phyloP scores from a whole-genome alignment of 1,139 yeast genomes.

The Pichia sp. region DNA sequence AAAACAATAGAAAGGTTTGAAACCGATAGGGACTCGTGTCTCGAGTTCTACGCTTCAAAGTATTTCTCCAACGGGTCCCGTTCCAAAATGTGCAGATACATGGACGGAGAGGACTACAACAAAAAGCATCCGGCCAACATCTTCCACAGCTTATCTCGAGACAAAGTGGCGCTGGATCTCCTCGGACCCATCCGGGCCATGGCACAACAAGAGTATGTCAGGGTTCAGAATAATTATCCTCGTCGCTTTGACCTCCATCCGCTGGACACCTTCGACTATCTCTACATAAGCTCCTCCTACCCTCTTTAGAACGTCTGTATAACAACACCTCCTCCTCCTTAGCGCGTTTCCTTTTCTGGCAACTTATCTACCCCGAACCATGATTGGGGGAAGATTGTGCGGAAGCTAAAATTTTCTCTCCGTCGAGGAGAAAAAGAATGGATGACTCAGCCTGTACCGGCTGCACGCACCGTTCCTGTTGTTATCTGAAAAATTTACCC shows the following conservation, averaged over 20 bases:
- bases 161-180: constrained; percentile 22
- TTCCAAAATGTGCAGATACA: constrained; percentile 19
- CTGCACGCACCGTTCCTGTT: not conserved
- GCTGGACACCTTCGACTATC: constrained; percentile 11
- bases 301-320: not conserved
- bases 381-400: not conserved
- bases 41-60: constrained; percentile 29
- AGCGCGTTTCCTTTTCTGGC: constrained; percentile 3
- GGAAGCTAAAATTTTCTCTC: not conserved
- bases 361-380: not conserved
- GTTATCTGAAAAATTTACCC: constrained; percentile 1
- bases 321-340: not conserved
- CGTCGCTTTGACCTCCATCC: constrained; percentile 21
- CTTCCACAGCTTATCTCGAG: constrained; percentile 21
- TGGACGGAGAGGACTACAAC: constrained; percentile 24
- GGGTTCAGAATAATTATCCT: constrained; percentile 11
- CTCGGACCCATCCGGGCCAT: constrained; percentile 28
- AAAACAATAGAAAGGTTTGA: not conserved
- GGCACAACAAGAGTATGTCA: constrained; percentile 26
- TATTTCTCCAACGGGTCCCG: constrained; percentile 27
- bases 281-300: not conserved
- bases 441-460: constrained; percentile 5
- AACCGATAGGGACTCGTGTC: constrained; percentile 8
- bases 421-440: not conserved
- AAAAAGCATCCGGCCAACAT: constrained; percentile 22